A percentile compares a stretch with the other conserved stretches of the same genome.
Conservation (phyloP, 306 rosid species). For the Cucumis hystrix region DNA sequence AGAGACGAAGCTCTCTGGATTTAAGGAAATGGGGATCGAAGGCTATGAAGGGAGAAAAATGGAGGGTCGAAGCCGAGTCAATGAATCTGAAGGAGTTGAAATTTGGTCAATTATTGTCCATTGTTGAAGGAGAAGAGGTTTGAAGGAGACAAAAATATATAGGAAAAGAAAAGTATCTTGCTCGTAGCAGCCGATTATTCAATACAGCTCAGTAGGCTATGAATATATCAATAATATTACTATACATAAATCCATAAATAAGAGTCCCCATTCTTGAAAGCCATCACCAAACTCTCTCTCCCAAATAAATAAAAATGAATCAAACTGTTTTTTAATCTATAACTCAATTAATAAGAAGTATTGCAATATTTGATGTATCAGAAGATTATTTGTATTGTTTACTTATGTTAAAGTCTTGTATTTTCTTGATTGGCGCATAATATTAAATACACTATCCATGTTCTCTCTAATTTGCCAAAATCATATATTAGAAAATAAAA, state of each 20-base stretch:
- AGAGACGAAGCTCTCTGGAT: not conserved
- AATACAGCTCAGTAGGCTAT: not conserved
- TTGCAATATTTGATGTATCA: too few relatives aligned
- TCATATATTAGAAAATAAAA: too few relatives aligned
- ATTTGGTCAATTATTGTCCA: conserved; percentile 3
- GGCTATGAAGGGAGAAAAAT: not conserved
- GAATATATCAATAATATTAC: not conserved
- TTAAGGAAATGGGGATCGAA: not conserved
- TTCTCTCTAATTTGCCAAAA: too few relatives aligned
- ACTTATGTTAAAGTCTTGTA: too few relatives aligned
- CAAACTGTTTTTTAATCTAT: too few relatives aligned
- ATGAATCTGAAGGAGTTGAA: not conserved
- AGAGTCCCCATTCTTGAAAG: not conserved
- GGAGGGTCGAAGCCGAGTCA: not conserved
- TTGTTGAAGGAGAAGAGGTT: not conserved
- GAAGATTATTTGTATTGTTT: too few relatives aligned
- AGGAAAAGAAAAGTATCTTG: not conserved
- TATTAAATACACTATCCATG: too few relatives aligned
- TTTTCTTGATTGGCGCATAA: too few relatives aligned
- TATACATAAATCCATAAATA: not conserved
- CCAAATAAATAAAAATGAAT: not conserved
- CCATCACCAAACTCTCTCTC: not conserved
- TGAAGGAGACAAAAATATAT: not conserved
- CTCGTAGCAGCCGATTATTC: not conserved
- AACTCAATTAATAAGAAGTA: too few relatives aligned